These are phyloP conservation scores for Silene latifolia DNA, from an alignment of 148 eudicot species.

Conservation along the genomic window DNA sequence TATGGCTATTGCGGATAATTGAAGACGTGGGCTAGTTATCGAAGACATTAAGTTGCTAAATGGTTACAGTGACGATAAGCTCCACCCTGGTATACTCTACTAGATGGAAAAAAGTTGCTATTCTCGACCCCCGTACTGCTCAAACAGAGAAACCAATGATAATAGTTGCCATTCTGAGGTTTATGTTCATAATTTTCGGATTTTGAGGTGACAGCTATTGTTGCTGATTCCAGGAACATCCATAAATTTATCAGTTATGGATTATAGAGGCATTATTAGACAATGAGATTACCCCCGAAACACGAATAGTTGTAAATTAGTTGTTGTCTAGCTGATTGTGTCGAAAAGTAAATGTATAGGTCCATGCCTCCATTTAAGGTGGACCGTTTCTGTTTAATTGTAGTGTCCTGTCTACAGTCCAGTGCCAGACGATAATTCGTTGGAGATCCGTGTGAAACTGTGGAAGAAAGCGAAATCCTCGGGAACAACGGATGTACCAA, in stretches of 20 bases:
- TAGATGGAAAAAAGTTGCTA: background rate
- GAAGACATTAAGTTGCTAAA: no score
- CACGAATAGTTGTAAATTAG: background rate
- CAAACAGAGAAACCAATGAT: constrained; percentile 4
- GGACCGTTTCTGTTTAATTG: background rate
- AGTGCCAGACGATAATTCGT: background rate
- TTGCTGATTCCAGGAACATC: constrained; percentile 13
- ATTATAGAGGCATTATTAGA: background rate
- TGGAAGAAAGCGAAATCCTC: no score
- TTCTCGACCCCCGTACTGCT: background rate
- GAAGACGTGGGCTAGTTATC: no score
- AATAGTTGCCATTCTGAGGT: constrained; percentile 10
- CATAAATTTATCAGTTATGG: background rate
- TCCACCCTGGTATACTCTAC: no score
- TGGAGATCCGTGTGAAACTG: no score
- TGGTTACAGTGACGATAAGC: no score
- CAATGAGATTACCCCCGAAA: background rate
- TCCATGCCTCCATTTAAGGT: background rate
- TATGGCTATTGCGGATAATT: no score
- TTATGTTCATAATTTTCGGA: background rate
- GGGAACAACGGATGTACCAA: no score
- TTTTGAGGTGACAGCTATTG: background rate
- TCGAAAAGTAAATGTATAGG: background rate
- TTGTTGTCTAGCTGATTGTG: background rate
- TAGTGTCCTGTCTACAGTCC: background rate